Percentiles rank a stretch among this genome's conserved stretches.
Conservation (phyloP, 305 asterid species). For the Rubia tinctorum region DNA sequence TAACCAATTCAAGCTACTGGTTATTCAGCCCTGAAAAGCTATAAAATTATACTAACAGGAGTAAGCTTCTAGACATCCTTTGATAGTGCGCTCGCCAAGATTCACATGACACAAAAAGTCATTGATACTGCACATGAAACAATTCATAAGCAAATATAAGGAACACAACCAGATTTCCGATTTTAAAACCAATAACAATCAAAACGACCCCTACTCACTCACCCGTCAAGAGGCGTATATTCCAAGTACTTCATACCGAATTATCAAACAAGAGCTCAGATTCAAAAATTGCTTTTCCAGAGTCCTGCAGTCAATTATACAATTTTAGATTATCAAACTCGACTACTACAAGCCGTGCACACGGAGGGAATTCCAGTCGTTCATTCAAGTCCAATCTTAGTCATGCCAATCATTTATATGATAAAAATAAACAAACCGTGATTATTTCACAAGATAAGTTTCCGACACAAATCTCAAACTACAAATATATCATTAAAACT, state of each 20-base stretch:
- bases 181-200: neutral
- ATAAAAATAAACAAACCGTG: neutral
- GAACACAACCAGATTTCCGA: neutral
- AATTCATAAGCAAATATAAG: neutral
- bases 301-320: constrained; percentile 7
- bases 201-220: constrained; percentile 13
- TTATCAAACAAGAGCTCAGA: neutral
- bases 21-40: constrained; percentile 4
- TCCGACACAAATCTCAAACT: neutral
- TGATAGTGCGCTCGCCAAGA: constrained; percentile 92
- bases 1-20: constrained; percentile 17
- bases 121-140: constrained; percentile 51
- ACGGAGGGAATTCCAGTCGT: neutral
- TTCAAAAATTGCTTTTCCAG: neutral
- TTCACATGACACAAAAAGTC: constrained; percentile 72
- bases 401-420: neutral
- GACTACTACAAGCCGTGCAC: neutral
- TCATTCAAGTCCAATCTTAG: neutral
- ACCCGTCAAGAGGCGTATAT: constrained; percentile 87
- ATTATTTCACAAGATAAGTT: neutral
- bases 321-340: neutral
- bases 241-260: constrained; percentile 90
- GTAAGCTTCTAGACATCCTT: constrained; percentile 90
- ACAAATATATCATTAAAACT: neutral
- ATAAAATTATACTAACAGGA: constrained; percentile 63